Evolutionary conservation across 2,329 filamentous ascomycete genomes (phyloP), one percentile per base, ranked within the genome.

Genomic region (Meredithiella fracta): DNA sequence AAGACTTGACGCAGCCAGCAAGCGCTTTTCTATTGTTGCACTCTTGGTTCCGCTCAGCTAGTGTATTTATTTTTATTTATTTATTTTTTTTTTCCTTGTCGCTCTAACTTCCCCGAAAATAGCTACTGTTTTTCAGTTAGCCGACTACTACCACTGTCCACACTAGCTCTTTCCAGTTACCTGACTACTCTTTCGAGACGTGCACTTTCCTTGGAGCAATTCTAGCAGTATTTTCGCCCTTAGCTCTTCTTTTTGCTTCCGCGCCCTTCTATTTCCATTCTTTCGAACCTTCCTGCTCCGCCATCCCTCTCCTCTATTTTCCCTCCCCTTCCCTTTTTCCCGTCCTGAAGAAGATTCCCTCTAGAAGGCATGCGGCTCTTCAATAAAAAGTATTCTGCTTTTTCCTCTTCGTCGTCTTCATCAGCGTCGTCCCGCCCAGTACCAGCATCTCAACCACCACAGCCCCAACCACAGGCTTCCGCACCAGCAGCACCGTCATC

Each of bases 201-300:
- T 20, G 14, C 49, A 29, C 25, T 20, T 51, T 29, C 49, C 23
- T 51, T 51, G 25, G 29, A 38, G 31, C 50, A 11, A 26, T 23
- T 37, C 49, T 49, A n/a, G 17, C 22, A 50, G 22, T 50, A 44
- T 52, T 55, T 59, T 59, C 58, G 57, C 59, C 59, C 53, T 57
- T 59, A 55, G 47, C 17, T 47, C 34, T 53, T 58, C 53, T 54
- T 50, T 58, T 31, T 54, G 38, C 56, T 55, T 59, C 51, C 44
- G 31, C 56, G 47, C 40, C 58, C 55, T 54, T 60, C 54, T 56
- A 44, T 57, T 58, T 47, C 59, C 58, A 61, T 60, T 61, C 62
- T 65, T 62, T 62, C 64, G 29, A 52, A 38, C 23, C 50, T 52
- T 52, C 31, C 50, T 52, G 50, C 50, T 52, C 50, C 26, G 50